These are phyloP conservation scores for Hypoxylon sp. DNA, from an alignment of 2,329 filamentous ascomycete species.

Conservation along the genomic window DNA sequence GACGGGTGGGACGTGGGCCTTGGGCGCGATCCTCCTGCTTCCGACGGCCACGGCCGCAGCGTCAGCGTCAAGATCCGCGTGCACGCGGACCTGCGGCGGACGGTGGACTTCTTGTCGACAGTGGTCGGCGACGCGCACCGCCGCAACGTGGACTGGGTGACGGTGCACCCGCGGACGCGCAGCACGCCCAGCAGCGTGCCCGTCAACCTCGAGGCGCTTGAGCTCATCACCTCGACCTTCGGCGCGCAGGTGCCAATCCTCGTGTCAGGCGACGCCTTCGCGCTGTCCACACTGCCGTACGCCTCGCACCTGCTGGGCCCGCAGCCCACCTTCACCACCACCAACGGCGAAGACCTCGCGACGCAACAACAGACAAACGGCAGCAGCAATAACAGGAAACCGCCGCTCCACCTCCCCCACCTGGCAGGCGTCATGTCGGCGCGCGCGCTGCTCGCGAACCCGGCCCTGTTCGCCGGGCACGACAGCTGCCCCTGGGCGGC, in stretches of 20 bases:
- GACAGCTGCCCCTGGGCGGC: conserved; percentile 67
- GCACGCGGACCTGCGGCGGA: conserved; percentile 67
- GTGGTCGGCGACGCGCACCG: conserved; percentile 62
- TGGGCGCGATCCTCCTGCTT: no score
- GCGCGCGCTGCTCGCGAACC: conserved; percentile 71
- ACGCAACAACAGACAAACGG: no score
- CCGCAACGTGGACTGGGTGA: conserved; percentile 70
- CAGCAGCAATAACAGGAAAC: no score
- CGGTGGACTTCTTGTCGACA: conserved; percentile 68
- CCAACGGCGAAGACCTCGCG: conserved; percentile 18
- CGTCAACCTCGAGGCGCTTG: conserved; percentile 68
- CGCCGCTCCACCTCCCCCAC: conserved; percentile 54
- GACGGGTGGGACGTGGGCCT: conserved; percentile 62
- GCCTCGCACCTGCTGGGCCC: conserved; percentile 45
- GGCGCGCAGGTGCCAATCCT: conserved; percentile 66
- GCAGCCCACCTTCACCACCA: conserved; percentile 38
- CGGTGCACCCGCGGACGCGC: conserved; percentile 72
- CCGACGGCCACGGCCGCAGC: conserved; percentile 56
- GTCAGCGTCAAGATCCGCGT: conserved; percentile 77
- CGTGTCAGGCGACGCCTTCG: conserved; percentile 74
- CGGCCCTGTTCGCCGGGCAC: conserved; percentile 68
- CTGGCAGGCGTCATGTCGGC: conserved; percentile 74
- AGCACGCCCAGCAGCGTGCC: conserved; percentile 67
- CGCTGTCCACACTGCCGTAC: conserved; percentile 59
- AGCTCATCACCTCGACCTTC: conserved; percentile 61